Percentiles rank a stretch among this genome's conserved stretches.
Conservation (phyloP, 441 rosid genomes). For the Mallotus japonicus region DNA sequence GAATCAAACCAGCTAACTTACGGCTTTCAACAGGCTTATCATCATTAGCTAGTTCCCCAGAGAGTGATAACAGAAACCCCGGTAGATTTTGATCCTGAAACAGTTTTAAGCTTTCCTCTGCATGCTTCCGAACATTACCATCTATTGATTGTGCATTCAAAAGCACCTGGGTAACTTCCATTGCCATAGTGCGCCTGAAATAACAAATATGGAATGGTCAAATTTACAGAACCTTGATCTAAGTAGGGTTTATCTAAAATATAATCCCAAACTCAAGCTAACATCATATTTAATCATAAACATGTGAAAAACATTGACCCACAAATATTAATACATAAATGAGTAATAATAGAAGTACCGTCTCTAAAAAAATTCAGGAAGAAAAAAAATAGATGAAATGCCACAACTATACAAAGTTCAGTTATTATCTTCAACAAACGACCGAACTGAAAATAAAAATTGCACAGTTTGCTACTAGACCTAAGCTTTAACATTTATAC, state of each 20-base stretch:
- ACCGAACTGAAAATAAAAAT: too few relatives aligned
- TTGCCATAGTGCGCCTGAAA: slow-evolving; percentile 43
- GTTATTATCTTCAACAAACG: too few relatives aligned
- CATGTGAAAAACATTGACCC: too few relatives aligned
- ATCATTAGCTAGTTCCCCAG: slow-evolving; percentile 47
- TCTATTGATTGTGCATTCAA: slow-evolving; percentile 52
- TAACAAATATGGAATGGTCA: not conserved
- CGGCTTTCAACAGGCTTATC: slow-evolving; percentile 56
- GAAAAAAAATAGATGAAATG: not conserved
- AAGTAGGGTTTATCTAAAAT: not conserved
- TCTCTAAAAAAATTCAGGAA: not conserved
- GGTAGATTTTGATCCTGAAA: slow-evolving; percentile 61
- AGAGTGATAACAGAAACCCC: slow-evolving; percentile 40
- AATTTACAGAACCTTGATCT: not conserved
- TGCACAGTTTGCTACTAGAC: too few relatives aligned
- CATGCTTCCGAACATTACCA: slow-evolving; percentile 47
- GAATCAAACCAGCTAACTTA: slow-evolving; percentile 48
- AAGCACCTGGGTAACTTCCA: slow-evolving; percentile 59
- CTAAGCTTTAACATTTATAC: too few relatives aligned
- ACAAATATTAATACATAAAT: too few relatives aligned
- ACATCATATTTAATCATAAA: not conserved
- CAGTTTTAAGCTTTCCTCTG: slow-evolving; percentile 66
- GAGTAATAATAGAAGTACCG: not conserved
- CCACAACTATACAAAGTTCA: too few relatives aligned
- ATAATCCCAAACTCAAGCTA: not conserved